These are phyloP conservation scores for Colletotrichum lini DNA, from an alignment of 2,329 filamentous ascomycete genomes.

Conservation along the genomic window DNA sequence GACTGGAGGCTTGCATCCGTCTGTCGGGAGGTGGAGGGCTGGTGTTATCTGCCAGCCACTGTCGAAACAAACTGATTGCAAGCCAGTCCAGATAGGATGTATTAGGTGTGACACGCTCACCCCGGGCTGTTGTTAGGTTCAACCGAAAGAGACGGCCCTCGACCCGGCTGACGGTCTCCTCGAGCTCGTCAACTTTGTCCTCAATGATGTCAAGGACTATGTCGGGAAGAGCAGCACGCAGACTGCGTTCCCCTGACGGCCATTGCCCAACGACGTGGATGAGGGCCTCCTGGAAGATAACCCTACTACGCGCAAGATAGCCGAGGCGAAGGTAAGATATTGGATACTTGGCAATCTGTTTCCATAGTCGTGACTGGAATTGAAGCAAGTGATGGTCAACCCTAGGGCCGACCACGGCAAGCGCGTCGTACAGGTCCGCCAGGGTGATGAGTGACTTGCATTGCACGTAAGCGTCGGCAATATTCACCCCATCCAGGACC, in stretches of 20 bases:
- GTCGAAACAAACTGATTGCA: slow-evolving; percentile 86
- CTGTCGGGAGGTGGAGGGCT: slow-evolving; percentile 71
- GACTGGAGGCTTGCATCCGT: slow-evolving; percentile 47
- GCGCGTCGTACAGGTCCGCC: slow-evolving; percentile 95
- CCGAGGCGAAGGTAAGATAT: slow-evolving; percentile 92
- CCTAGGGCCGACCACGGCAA: slow-evolving; percentile 87
- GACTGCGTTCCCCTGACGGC: slow-evolving; percentile 84
- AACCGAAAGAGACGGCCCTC: slow-evolving; percentile 88
- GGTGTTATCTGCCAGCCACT: slow-evolving; percentile 94
- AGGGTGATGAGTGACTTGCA: slow-evolving; percentile 91
- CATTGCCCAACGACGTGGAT: slow-evolving; percentile 96
- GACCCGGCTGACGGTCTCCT: slow-evolving; percentile 83
- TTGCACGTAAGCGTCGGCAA: slow-evolving; percentile 92
- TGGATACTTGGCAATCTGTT: slow-evolving; percentile 96
- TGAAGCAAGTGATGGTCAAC: slow-evolving; percentile 95
- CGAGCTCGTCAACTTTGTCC: slow-evolving; percentile 93
- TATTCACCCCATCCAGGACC: slow-evolving; percentile 85
- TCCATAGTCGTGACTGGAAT: slow-evolving; percentile 92
- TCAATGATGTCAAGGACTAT: slow-evolving; percentile 90
- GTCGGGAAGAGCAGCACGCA: slow-evolving; percentile 81
- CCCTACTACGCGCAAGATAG: slow-evolving; percentile 85
- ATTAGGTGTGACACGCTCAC: slow-evolving; percentile 84
- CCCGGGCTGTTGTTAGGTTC: slow-evolving; percentile 81
- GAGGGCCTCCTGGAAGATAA: slow-evolving; percentile 89
- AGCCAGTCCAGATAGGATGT: slow-evolving; percentile 93